Conservation (phyloP, 495 filamentous ascomycete species). For the Melanomma pulvis-pyrius region DNA sequence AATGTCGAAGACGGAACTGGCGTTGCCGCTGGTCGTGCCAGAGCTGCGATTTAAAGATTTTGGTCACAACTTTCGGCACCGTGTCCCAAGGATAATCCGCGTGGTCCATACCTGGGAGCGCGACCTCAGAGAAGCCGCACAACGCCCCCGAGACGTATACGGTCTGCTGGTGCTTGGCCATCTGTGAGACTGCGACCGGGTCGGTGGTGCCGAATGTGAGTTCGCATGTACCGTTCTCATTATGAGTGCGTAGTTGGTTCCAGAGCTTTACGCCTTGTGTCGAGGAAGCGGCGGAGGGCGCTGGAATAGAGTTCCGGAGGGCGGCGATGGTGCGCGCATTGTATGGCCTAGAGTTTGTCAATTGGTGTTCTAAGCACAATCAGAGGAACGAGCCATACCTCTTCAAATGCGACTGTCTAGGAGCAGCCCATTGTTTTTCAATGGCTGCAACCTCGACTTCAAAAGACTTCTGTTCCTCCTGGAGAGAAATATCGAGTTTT, state of each 20-base stretch:
- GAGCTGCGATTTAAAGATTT: constrained; percentile 36
- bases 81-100: constrained; percentile 38
- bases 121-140: constrained; percentile 39
- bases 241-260: constrained; percentile 31
- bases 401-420: constrained; percentile 13
- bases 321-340: constrained; percentile 16
- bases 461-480: constrained; percentile 15
- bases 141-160: constrained; percentile 38
- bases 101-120: constrained; percentile 36
- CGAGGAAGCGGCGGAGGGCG: background rate
- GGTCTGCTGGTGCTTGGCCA: constrained; percentile 38
- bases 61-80: constrained; percentile 37
- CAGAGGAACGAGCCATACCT: too few relatives aligned
- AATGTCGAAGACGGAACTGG: constrained; percentile 34
- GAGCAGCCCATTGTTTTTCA: constrained; percentile 18
- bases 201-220: constrained; percentile 40
- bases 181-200: constrained; percentile 34
- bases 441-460: constrained; percentile 9
- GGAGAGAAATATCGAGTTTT: constrained; percentile 12
- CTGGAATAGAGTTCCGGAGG: constrained; percentile 1
- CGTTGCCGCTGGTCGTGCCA: constrained; percentile 37
- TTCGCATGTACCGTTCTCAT: constrained; percentile 32
- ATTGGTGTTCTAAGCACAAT: background rate
- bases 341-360: constrained; percentile 1
- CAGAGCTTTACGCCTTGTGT: constrained; percentile 29